These are phyloP conservation scores for Starmerella stellata DNA, from an alignment of 805 yeast species.

Conservation along the genomic window DNA sequence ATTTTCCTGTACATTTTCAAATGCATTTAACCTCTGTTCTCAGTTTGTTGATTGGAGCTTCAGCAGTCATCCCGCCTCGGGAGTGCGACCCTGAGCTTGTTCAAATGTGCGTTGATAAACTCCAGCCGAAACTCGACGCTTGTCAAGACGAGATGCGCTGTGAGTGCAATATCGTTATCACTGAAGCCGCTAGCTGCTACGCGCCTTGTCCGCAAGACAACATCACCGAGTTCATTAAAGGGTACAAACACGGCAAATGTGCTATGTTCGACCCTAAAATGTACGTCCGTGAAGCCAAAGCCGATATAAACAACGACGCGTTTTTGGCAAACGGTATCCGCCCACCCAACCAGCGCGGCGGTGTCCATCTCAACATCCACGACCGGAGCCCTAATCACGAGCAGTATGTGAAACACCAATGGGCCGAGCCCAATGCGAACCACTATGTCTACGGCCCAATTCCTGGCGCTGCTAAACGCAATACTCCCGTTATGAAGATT, in stretches of 20 bases:
- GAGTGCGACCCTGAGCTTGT: conserved; percentile 10
- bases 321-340: not conserved
- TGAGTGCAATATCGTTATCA: conserved; percentile 11
- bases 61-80: conserved; percentile 8
- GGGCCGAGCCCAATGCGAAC: too few relatives aligned
- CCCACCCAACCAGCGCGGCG: not conserved
- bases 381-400: too few relatives aligned
- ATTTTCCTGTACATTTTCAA: too few relatives aligned
- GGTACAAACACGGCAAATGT: conserved; percentile 11
- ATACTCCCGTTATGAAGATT: too few relatives aligned
- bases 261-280: conserved; percentile 12
- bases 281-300: not conserved
- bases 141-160: conserved; percentile 12
- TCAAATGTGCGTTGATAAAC: conserved; percentile 8
- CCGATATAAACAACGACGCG: not conserved
- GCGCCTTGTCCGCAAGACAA: conserved; percentile 14
- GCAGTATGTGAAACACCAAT: too few relatives aligned
- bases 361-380: not conserved
- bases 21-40: too few relatives aligned
- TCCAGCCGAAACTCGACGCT: conserved; percentile 8
- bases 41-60: too few relatives aligned
- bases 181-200: conserved; percentile 15
- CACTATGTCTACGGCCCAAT: too few relatives aligned
- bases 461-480: too few relatives aligned
- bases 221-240: conserved; percentile 10